Conservation (phyloP, 2,329 filamentous ascomycete genomes). For the Hymenoscyphus occultus region DNA sequence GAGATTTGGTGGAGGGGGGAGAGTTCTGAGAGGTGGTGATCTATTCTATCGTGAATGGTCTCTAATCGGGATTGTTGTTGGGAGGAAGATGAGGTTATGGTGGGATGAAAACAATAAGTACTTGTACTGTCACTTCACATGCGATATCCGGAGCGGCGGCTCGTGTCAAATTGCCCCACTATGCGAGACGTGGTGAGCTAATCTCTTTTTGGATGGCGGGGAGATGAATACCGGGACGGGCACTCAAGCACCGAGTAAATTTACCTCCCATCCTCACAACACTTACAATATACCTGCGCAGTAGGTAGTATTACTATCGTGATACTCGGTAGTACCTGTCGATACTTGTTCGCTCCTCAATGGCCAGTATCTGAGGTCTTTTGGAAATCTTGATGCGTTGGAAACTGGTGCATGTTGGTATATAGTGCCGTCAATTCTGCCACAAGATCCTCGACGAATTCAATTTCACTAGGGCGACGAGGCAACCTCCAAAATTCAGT, state of each 20-base stretch:
- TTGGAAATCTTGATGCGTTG: not conserved
- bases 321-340: too few species aligned
- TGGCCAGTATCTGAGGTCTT: not conserved
- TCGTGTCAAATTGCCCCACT: not conserved
- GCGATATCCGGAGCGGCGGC: slow-evolving; percentile 5
- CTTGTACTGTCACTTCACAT: slow-evolving; percentile 1
- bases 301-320: not conserved
- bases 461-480: too few species aligned
- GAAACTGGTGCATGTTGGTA: not conserved
- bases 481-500: too few species aligned
- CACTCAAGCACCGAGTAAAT: not conserved
- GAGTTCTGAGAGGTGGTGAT: not conserved
- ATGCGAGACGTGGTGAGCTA: not conserved
- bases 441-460: too few species aligned
- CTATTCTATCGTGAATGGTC: not conserved
- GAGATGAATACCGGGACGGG: not conserved
- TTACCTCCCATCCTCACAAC: not conserved
- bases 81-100: slow-evolving; percentile 11
- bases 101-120: slow-evolving; percentile 7
- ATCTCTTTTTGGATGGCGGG: not conserved
- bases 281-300: too few species aligned
- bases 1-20: slow-evolving; percentile 14
- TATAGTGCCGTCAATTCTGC: not conserved
- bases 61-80: slow-evolving; percentile 11
- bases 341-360: not conserved